phyloP scores from a whole-genome alignment of 768 basidiomycete genomes.

The Auriculariales sp. region DNA sequence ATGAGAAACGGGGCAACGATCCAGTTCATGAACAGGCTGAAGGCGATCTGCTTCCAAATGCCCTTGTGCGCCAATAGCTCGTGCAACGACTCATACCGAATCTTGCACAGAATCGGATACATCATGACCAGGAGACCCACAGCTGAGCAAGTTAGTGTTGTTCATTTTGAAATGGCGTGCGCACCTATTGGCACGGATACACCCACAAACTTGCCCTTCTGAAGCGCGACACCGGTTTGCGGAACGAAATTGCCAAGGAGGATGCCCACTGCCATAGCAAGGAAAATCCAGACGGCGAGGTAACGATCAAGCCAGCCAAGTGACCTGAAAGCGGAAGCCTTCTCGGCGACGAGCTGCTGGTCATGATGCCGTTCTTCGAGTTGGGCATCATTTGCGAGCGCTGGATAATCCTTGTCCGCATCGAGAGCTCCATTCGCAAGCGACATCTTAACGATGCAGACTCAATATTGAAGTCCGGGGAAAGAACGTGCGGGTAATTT shows the following conservation, averaged over 20 bases:
- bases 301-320: constrained; percentile 42
- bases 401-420: too few species aligned
- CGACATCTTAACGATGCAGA: too few species aligned
- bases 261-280: constrained; percentile 64
- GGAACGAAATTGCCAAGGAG: constrained; percentile 57
- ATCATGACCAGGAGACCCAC: constrained; percentile 78
- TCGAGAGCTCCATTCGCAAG: too few species aligned
- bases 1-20: constrained; percentile 67
- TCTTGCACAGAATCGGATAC: constrained; percentile 52
- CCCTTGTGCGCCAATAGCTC: constrained; percentile 31
- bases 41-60: constrained; percentile 52
- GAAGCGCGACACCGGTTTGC: constrained; percentile 44
- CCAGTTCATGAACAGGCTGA: constrained; percentile 69
- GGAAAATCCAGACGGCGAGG: constrained; percentile 48
- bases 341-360: too few species aligned
- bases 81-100: constrained; percentile 26
- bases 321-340: too few species aligned
- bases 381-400: too few species aligned
- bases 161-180: neutral
- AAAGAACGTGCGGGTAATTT: too few species aligned
- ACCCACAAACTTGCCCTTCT: constrained; percentile 45
- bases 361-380: too few species aligned
- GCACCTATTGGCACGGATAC: constrained; percentile 38
- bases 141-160: constrained; percentile 18
- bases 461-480: too few species aligned